Evolutionary conservation across 1,284 basidiomycete species (phyloP).

Genomic region (Agroathelia rolfsii): DNA sequence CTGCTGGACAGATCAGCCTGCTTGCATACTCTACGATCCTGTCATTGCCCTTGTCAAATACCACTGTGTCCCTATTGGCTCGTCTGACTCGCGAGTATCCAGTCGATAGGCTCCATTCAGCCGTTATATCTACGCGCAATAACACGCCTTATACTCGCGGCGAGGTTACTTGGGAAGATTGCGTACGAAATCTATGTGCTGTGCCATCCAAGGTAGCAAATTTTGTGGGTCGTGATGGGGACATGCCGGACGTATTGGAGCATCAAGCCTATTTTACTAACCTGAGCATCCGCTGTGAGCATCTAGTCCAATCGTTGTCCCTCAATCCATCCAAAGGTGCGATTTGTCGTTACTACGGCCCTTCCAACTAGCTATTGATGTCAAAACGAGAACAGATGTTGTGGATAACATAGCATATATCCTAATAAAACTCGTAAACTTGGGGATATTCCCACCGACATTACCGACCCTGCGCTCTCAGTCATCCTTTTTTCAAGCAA

Average conservation of each 20-base stretch:
- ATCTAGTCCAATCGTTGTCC: constrained; percentile 27
- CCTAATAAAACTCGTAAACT: constrained; percentile 52
- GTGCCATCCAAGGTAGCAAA: constrained; percentile 66
- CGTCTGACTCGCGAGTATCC: constrained; percentile 51
- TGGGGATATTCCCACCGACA: constrained; percentile 51
- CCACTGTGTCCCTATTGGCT: constrained; percentile 42
- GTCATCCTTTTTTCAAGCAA: constrained; percentile 52
- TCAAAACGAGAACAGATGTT: constrained; percentile 21
- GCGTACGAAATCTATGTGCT: constrained; percentile 45
- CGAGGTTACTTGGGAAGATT: constrained; percentile 55
- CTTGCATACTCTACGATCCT: constrained; percentile 54
- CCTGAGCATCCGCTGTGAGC: constrained; percentile 46
- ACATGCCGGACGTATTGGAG: constrained; percentile 38
- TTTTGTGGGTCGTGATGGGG: constrained; percentile 27
- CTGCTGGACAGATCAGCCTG: constrained; percentile 44
- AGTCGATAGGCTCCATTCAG: constrained; percentile 53
- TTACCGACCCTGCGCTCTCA: constrained; percentile 40
- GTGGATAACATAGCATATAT: constrained; percentile 38
- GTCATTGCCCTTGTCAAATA: constrained; percentile 35
- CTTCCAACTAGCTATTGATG: constrained; percentile 9
- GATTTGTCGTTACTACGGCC: constrained; percentile 7
- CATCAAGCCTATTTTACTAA: constrained; percentile 42
- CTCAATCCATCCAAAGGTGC: constrained; percentile 17
- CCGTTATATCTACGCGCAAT: constrained; percentile 29
- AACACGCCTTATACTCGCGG: constrained; percentile 17